These are phyloP conservation scores for Penicillium fimorum DNA, from an alignment of 495 filamentous ascomycete species.

Conservation along the genomic window DNA sequence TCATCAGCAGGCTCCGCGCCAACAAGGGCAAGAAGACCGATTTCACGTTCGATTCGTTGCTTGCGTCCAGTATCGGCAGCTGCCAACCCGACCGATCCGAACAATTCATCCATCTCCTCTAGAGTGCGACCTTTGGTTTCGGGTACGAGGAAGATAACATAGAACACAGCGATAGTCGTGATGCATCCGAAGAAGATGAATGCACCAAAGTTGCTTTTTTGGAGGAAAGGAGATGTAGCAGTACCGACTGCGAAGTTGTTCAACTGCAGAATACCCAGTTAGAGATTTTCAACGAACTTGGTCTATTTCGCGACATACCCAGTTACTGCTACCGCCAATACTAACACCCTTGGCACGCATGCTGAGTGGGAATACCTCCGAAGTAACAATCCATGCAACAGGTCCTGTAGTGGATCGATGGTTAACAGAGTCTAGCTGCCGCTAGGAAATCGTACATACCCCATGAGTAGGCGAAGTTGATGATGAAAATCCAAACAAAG, in stretches of 20 bases:
- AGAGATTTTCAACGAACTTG: neutral
- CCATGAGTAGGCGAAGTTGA: slow-evolving; percentile 48
- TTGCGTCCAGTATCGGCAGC: slow-evolving; percentile 32
- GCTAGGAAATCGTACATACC: slow-evolving; percentile 20
- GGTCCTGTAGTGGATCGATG: slow-evolving; percentile 24
- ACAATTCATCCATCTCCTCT: slow-evolving; percentile 57
- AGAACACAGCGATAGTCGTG: slow-evolving; percentile 47
- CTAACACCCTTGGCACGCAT: slow-evolving; percentile 49
- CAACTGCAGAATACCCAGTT: slow-evolving; percentile 39
- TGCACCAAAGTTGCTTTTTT: slow-evolving; percentile 34
- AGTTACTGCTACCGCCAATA: slow-evolving; percentile 43
- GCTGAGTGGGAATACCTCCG: slow-evolving; percentile 47
- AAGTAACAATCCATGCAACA: slow-evolving; percentile 45
- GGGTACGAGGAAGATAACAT: slow-evolving; percentile 52
- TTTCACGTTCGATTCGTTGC: slow-evolving; percentile 34
- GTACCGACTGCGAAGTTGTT: slow-evolving; percentile 48
- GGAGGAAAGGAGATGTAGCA: slow-evolving; percentile 40
- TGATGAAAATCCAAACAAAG: slow-evolving; percentile 46
- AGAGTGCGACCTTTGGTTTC: slow-evolving; percentile 58
- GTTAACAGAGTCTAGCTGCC: neutral
- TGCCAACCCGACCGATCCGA: slow-evolving; percentile 40
- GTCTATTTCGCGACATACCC: slow-evolving; percentile 26
- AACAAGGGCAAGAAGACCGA: slow-evolving; percentile 33
- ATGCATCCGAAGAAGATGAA: slow-evolving; percentile 50
- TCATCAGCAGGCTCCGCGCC: slow-evolving; percentile 22